phyloP scores from a whole-genome alignment of 2,329 filamentous ascomycete species.

The Fusarium phyllophilum region DNA sequence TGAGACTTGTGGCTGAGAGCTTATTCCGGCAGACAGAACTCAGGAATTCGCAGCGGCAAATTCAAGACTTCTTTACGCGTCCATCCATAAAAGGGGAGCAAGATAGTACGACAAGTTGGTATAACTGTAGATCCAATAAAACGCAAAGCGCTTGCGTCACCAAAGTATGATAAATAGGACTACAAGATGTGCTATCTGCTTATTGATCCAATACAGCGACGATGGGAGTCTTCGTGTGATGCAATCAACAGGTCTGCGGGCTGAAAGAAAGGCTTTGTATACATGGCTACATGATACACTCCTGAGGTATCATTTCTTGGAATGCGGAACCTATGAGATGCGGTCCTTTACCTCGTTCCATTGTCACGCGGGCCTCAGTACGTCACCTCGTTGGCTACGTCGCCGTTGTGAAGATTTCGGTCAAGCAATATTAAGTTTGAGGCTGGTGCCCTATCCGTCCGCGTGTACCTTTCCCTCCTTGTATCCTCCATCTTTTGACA shows the following conservation, averaged over 20 bases:
- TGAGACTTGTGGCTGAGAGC: no score
- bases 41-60: no score
- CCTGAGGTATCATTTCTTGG: background rate
- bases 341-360: accelerated
- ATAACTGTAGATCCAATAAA: background rate
- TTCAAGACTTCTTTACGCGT: background rate
- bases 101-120: accelerated
- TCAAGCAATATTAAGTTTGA: background rate
- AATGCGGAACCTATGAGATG: background rate
- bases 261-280: no score
- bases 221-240: background rate
- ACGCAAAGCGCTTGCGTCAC: background rate
- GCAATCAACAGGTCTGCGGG: background rate
- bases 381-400: background rate
- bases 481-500: no score
- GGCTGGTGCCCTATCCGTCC: background rate
- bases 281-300: background rate
- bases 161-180: background rate
- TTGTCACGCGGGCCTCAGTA: background rate
- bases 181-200: background rate
- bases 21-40: no score
- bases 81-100: background rate
- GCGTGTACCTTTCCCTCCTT: background rate
- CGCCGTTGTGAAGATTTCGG: background rate
- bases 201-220: accelerated